These are phyloP conservation scores for Trypethelium eluteriae DNA, from an alignment of 495 filamentous ascomycete genomes.

Conservation along the genomic window DNA sequence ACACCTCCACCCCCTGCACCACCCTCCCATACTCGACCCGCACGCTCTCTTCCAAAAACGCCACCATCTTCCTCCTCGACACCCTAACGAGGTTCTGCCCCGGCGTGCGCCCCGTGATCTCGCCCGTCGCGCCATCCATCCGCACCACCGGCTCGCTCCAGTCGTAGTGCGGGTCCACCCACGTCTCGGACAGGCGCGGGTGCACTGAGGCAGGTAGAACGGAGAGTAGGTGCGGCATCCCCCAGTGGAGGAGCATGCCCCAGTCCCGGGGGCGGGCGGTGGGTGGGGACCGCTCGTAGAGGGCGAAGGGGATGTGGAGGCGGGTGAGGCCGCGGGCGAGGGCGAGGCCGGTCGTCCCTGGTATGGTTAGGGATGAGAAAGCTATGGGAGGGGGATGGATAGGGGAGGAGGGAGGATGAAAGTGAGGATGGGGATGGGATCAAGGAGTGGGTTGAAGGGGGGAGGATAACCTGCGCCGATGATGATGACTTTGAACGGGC, in stretches of 20 bases:
- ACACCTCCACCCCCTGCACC: background rate
- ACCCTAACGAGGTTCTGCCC: background rate
- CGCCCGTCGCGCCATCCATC: slow-evolving; percentile 1
- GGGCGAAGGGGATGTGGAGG: background rate
- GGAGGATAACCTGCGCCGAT: background rate
- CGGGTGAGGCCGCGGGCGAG: background rate
- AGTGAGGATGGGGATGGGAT: background rate
- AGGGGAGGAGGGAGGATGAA: background rate
- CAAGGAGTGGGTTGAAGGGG: background rate
- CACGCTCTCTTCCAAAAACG: background rate
- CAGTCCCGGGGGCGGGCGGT: background rate
- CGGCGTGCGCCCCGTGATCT: background rate
- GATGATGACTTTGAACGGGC: background rate
- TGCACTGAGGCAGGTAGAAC: background rate
- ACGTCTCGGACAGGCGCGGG: background rate
- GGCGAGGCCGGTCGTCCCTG: background rate
- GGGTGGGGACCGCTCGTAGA: background rate
- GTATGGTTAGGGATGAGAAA: background rate
- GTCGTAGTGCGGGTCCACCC: background rate
- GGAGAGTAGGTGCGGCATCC: background rate
- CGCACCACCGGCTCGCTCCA: slow-evolving; percentile 1
- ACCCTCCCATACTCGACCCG: background rate
- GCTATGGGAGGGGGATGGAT: too few relatives aligned
- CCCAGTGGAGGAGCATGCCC: slow-evolving; percentile 1
- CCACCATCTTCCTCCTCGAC: background rate